Percentiles rank a stretch among this genome's conserved stretches.
These are phyloP conservation scores for Populus ilicifolia DNA, from an alignment of 345 rosid species.

Conservation along the genomic window DNA sequence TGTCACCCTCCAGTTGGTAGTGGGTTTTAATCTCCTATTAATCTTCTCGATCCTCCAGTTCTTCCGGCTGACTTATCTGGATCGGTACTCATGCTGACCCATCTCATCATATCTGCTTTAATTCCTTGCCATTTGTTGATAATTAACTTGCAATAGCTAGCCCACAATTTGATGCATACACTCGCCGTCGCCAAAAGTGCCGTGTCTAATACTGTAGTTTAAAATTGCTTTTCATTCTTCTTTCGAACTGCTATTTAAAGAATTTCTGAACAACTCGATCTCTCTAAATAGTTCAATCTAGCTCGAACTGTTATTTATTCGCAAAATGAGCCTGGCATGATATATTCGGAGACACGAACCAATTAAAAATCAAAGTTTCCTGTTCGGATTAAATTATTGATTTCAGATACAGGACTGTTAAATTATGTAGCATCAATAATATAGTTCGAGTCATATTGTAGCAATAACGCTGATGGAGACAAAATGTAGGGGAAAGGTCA, in stretches of 20 bases:
- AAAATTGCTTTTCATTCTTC: neutral
- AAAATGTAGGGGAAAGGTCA: neutral
- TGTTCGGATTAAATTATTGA: neutral
- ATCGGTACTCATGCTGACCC: neutral
- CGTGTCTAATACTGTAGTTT: neutral
- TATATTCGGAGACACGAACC: neutral
- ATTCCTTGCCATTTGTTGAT: neutral
- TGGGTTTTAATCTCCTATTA: conserved; percentile 27
- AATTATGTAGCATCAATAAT: too few species aligned
- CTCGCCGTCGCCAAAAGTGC: neutral
- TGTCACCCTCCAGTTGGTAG: conserved; percentile 18
- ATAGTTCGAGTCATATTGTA: neutral
- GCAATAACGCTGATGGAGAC: neutral
- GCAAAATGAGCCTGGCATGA: neutral
- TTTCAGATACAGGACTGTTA: too few species aligned
- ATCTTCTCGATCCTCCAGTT: neutral
- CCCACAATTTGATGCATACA: neutral
- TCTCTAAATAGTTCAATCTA: too few species aligned
- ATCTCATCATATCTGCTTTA: neutral
- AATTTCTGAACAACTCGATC: neutral
- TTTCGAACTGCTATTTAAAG: neutral
- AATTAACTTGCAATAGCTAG: neutral
- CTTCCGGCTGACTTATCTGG: neutral
- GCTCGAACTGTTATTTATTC: too few species aligned
- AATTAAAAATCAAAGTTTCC: neutral